Evolutionary conservation across 768 basidiomycete genomes (phyloP).

Genomic region (Crucibulum laeve): DNA sequence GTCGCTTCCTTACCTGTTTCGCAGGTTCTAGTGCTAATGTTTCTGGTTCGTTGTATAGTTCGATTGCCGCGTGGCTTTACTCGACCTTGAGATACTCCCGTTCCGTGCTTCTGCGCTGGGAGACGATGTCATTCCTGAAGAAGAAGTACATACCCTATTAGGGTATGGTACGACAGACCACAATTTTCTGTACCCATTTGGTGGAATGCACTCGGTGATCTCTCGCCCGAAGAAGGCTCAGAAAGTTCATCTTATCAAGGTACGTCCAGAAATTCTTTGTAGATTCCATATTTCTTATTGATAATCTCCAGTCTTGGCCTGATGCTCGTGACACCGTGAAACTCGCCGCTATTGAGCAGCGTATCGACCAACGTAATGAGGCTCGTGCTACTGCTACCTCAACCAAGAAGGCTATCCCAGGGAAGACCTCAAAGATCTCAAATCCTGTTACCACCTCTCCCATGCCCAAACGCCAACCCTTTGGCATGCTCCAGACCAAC

Average conservation of each 20-base stretch:
- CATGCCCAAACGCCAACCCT: too few relatives aligned
- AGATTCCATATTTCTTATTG: not conserved
- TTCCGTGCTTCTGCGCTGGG: not conserved
- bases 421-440: not conserved
- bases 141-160: slow-evolving; percentile 2
- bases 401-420: not conserved
- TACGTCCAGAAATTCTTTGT: not conserved
- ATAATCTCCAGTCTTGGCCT: not conserved
- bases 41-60: too few relatives aligned
- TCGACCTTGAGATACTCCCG: not conserved
- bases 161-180: slow-evolving; percentile 2
- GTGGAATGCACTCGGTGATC: not conserved
- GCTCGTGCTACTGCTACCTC: not conserved
- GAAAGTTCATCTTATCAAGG: not conserved
- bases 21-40: too few relatives aligned
- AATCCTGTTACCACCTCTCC: not conserved
- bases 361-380: not conserved
- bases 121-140: slow-evolving; percentile 1
- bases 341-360: not conserved
- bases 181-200: not conserved
- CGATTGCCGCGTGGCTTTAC: too few relatives aligned
- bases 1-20: too few relatives aligned
- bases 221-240: slow-evolving; percentile 1
- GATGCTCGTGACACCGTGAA: not conserved
- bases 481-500: too few relatives aligned